Percentiles rank a stretch among this genome's conserved stretches.
Evolutionary conservation across 805 yeast species (phyloP).

Genomic region (Blastobotrys robertii): DNA sequence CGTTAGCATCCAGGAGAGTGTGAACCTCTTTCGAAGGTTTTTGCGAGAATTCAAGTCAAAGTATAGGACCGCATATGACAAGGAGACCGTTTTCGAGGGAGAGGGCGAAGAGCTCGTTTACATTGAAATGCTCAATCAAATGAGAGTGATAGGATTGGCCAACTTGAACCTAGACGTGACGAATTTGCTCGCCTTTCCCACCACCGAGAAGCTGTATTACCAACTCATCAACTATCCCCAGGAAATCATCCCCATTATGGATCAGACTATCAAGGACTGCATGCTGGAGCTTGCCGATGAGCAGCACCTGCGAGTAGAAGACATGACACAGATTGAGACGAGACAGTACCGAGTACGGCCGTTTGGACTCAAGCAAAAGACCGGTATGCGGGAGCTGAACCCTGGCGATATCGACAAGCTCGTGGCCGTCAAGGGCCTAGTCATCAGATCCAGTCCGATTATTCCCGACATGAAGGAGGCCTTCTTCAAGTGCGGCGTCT

Average conservation of each 20-base stretch:
- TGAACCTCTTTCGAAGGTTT: conserved; percentile 70
- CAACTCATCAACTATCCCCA: conserved; percentile 91
- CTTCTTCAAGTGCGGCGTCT: conserved; percentile 87
- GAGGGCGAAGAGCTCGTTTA: conserved; percentile 70
- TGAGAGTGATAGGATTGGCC: conserved; percentile 71
- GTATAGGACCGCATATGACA: conserved; percentile 38
- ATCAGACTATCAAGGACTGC: conserved; percentile 85
- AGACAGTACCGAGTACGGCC: conserved; percentile 84
- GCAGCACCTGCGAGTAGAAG: conserved; percentile 23
- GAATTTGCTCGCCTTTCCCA: conserved; percentile 65
- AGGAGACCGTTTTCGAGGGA: conserved; percentile 30
- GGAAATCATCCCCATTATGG: conserved; percentile 96
- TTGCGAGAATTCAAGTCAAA: conserved; percentile 74
- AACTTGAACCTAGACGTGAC: conserved; percentile 78
- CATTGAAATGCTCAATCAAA: conserved; percentile 57
- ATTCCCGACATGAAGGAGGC: conserved; percentile 98
- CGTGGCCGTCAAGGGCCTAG: conserved; percentile 84
- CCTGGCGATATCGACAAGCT: conserved; percentile 92
- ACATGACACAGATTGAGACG: conserved; percentile 65
- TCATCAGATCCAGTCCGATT: conserved; percentile 77
- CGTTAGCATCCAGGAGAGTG: conserved; percentile 82
- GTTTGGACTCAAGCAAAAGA: conserved; percentile 54
- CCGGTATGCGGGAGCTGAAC: conserved; percentile 86
- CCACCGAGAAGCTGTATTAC: conserved; percentile 69
- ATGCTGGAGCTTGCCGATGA: conserved; percentile 43